Conservation (phyloP, 164 flowering plant genomes). For the Protea cynaroides region DNA sequence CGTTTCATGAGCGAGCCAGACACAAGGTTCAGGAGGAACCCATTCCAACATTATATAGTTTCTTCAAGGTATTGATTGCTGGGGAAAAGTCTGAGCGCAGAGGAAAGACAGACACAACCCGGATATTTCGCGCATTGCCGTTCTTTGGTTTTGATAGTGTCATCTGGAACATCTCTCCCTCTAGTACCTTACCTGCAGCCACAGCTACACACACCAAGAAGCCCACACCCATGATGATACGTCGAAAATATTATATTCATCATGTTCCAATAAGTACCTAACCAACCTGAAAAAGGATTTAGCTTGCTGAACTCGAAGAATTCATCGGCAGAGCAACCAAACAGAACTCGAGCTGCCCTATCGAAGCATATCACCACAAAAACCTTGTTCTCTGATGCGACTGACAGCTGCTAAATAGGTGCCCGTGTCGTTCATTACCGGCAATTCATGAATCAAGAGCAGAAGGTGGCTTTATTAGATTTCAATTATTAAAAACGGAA, state of each 20-base stretch:
- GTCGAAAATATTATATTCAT: neutral
- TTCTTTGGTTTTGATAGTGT: constrained; percentile 60
- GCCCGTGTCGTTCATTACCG: neutral
- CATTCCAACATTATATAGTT: constrained; percentile 25
- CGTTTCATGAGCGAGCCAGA: too few relatives aligned
- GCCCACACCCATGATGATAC: too few relatives aligned
- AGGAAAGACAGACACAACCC: constrained; percentile 53
- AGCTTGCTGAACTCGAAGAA: constrained; percentile 61
- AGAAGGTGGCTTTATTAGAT: neutral
- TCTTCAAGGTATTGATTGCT: constrained; percentile 40
- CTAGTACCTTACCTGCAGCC: constrained; percentile 42
- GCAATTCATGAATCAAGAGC: neutral
- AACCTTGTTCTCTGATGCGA: constrained; percentile 63
- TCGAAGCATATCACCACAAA: constrained; percentile 77
- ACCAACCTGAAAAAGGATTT: constrained; percentile 55
- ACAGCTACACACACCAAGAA: constrained; percentile 25
- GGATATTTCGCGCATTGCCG: constrained; percentile 65
- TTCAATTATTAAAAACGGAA: neutral
- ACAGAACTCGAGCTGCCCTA: constrained; percentile 62
- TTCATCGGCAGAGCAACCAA: constrained; percentile 87
- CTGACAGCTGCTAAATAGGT: constrained; percentile 43
- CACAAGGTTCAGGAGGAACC: neutral
- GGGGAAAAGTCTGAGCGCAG: constrained; percentile 57
- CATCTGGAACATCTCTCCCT: constrained; percentile 70
- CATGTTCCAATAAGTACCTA: constrained; percentile 19